Percentiles rank a stretch among this genome's conserved stretches.
Evolutionary conservation across 768 basidiomycete species (phyloP).

Genomic region (Tulasnella calospora): DNA sequence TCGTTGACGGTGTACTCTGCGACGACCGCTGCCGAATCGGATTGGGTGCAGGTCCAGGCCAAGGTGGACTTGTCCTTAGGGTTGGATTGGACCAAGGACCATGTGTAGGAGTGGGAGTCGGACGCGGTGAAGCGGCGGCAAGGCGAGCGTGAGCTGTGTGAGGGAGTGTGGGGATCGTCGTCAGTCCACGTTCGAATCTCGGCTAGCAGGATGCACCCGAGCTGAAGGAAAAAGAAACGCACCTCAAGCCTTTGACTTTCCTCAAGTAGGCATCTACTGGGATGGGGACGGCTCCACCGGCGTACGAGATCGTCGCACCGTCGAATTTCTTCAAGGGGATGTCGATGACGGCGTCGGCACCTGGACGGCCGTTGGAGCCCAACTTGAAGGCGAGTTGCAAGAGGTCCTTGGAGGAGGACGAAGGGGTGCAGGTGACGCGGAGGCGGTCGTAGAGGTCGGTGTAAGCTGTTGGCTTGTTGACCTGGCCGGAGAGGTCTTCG

Average conservation of each 20-base stretch:
- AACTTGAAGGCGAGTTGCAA: not conserved
- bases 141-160: constrained; percentile 12
- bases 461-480: constrained; percentile 6
- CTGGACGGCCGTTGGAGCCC: not conserved
- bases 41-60: constrained; percentile 11
- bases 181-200: not conserved
- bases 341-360: constrained; percentile 14
- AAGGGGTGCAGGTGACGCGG: not conserved
- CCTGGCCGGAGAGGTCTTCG: constrained; percentile 21
- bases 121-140: constrained; percentile 19
- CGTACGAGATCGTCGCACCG: not conserved
- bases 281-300: not conserved
- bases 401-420: not conserved
- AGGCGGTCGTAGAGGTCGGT: constrained; percentile 21
- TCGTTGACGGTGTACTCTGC: constrained; percentile 23
- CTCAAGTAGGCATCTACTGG: constrained; percentile 15
- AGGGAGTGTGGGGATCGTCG: no score
- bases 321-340: constrained; percentile 13
- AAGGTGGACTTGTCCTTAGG: constrained; percentile 8
- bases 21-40: not conserved
- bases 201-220: no score
- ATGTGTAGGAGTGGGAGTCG: constrained; percentile 20
- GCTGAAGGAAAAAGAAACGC: not conserved
- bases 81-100: constrained; percentile 5
- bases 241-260: constrained; percentile 17